These are phyloP conservation scores for Neocucurbitaria cava DNA, from an alignment of 2,329 filamentous ascomycete genomes.

Conservation along the genomic window DNA sequence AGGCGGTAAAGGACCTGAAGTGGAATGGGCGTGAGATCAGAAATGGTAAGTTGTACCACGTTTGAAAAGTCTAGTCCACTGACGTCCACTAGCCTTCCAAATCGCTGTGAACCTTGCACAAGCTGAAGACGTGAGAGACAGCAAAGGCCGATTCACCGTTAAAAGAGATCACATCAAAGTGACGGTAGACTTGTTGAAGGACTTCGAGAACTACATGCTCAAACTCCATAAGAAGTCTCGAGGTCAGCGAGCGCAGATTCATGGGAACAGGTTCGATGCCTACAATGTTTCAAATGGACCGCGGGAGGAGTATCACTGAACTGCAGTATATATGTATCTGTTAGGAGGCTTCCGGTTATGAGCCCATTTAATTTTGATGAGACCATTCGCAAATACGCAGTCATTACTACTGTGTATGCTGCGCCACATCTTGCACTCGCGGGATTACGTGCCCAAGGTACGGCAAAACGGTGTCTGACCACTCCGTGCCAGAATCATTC, in stretches of 20 bases:
- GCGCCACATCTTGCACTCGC: too few species aligned
- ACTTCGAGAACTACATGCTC: constrained; percentile 25
- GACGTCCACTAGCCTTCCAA: constrained; percentile 20
- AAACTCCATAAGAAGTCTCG: constrained; percentile 13
- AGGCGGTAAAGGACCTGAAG: constrained; percentile 14
- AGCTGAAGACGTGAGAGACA: constrained; percentile 16
- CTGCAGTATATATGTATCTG: too few species aligned
- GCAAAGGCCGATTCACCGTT: constrained; percentile 1
- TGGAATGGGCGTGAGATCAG: constrained; percentile 38
- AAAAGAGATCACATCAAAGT: constrained; percentile 18
- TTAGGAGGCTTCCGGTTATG: too few species aligned
- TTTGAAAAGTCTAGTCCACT: background rate
- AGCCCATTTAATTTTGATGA: too few species aligned
- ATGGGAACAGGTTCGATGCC: constrained; percentile 1
- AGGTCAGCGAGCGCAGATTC: constrained; percentile 1
- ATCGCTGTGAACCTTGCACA: constrained; percentile 29
- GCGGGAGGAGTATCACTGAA: too few species aligned
- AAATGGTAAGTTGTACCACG: constrained; percentile 18
- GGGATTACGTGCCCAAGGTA: too few species aligned
- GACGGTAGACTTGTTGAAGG: constrained; percentile 20
- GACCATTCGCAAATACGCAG: too few species aligned
- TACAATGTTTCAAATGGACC: background rate
- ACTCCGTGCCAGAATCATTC: too few species aligned
- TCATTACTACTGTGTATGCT: too few species aligned
- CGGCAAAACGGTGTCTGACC: too few species aligned